Base-by-base conservation (phyloP, 768 basidiomycete species). In the Mrakia frigida region DNA sequence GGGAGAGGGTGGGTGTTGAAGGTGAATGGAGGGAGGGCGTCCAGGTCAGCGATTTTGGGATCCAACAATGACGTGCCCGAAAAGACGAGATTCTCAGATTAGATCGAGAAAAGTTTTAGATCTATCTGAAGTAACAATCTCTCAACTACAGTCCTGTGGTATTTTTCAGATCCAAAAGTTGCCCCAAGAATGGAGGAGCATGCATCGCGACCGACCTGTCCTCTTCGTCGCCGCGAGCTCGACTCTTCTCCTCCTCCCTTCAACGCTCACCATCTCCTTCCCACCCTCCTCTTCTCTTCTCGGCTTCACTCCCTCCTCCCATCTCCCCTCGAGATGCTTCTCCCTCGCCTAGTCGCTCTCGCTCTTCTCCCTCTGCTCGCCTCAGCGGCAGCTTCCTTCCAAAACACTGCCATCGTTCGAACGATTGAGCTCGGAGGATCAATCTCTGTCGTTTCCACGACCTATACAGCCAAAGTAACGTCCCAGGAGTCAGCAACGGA, bases 381-480 rank as follows among this genome's bases (percentile, higher is more conserved):
- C 25, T 68, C 65, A 14, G 65, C 65, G 10, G 21, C 65, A 21
- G 65, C 35, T 13, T 39, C 65, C 1, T 84, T 78, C 77, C 68
- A 81, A 76, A 84, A 84, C 76, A 92, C 91, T 31, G 92, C 91
- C 78, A 87, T 98, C 78, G 92, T 94, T 43, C 90, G 93, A 81
- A 90, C 91, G 7, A 86, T 94, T 77, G 95, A 97, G 80, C 91
- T 97, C 33, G 93, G 91, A 50, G 95, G 95, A 71, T 87, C 94
- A 28, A 87, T 93, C 33, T 91, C 93, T 74, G 90, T 91, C 85
- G 89, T 94, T 86, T 92, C 89, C 73, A 96, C 94, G 65, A 92
- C 93, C 68, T 97, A 91, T 84, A 89, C 91, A 28, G 88, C 93
- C 82, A 91, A 89, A 81, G 37, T 68, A 2, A 88, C 92, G 52